These are phyloP conservation scores for Porcisia hertigi DNA, from an alignment of 208 protist species.

Conservation along the genomic window DNA sequence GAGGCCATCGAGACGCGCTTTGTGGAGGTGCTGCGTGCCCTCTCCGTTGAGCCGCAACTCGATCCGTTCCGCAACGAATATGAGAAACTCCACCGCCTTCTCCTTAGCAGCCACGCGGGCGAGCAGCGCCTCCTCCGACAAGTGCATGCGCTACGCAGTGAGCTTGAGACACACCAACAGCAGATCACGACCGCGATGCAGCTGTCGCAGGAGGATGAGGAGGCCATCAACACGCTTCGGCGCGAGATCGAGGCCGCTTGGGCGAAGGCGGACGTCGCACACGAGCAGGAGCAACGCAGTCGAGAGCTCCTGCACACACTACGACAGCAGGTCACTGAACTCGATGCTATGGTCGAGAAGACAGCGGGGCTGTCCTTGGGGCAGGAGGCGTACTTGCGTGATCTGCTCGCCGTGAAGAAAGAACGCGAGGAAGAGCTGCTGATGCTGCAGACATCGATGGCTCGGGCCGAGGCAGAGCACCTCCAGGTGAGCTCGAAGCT, in stretches of 20 bases:
- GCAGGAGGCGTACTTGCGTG: constrained; percentile 95
- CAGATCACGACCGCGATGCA: constrained; percentile 97
- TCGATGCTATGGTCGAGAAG: constrained; percentile 94
- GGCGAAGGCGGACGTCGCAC: constrained; percentile 96
- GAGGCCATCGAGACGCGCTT: constrained; percentile 95
- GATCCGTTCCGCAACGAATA: constrained; percentile 97
- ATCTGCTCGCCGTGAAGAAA: constrained; percentile 93
- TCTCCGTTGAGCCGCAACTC: constrained; percentile 94
- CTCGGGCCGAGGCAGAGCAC: constrained; percentile 75
- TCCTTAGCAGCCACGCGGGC: constrained; percentile 97
- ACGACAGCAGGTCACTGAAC: constrained; percentile 94
- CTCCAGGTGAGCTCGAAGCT: constrained; percentile 19
- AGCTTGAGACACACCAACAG: constrained; percentile 94
- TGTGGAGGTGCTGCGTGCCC: constrained; percentile 90
- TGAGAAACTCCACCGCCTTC: constrained; percentile 96
- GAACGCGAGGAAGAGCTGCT: constrained; percentile 92
- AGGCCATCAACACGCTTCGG: constrained; percentile 93
- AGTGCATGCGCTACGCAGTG: constrained; percentile 92
- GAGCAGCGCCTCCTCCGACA: constrained; percentile 96
- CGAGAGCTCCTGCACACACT: constrained; percentile 94
- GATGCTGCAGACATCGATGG: constrained; percentile 57
- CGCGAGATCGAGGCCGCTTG: constrained; percentile 97
- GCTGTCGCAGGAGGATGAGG: constrained; percentile 96
- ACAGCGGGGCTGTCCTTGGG: constrained; percentile 92
- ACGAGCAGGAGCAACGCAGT: constrained; percentile 96